Conservation (phyloP, 768 basidiomycete genomes). For the Trametes meyenii region DNA sequence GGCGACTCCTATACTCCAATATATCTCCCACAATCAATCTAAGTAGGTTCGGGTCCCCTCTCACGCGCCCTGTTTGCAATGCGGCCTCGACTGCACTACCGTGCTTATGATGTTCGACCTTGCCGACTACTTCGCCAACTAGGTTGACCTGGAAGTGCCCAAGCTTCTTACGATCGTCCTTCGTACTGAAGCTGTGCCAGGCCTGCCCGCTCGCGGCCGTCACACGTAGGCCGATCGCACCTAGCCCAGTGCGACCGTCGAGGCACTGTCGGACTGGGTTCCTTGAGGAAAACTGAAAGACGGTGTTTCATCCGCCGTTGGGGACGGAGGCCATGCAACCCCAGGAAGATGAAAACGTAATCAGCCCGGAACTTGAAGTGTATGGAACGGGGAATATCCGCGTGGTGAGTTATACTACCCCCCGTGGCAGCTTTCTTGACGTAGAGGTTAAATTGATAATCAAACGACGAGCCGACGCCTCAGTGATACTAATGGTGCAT, state of each 20-base stretch:
- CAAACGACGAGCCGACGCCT: not conserved
- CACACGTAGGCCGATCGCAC: not conserved
- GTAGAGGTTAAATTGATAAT: no score
- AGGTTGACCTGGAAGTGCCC: constrained; percentile 7
- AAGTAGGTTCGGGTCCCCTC: not conserved
- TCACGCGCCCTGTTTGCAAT: not conserved
- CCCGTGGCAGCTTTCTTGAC: not conserved
- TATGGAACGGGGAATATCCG: constrained; percentile 18
- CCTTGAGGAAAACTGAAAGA: constrained; percentile 7
- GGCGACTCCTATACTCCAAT: constrained; percentile 19
- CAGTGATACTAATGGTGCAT: constrained; percentile 7
- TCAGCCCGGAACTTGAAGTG: constrained; percentile 12
- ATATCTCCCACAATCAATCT: constrained; percentile 33
- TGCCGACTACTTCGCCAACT: constrained; percentile 9
- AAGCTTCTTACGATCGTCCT: constrained; percentile 5
- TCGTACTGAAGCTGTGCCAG: constrained; percentile 9
- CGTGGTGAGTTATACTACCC: not conserved
- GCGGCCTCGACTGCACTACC: not conserved
- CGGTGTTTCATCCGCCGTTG: constrained; percentile 9
- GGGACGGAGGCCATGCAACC: constrained; percentile 8
- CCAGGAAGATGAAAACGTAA: constrained; percentile 3
- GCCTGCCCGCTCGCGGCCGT: constrained; percentile 1
- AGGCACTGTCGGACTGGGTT: constrained; percentile 4
- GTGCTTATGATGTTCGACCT: not conserved
- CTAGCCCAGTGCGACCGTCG: constrained; percentile 1